phyloP scores from a whole-genome alignment of 352 stramenopile species.

The Phytophthora pisi region DNA sequence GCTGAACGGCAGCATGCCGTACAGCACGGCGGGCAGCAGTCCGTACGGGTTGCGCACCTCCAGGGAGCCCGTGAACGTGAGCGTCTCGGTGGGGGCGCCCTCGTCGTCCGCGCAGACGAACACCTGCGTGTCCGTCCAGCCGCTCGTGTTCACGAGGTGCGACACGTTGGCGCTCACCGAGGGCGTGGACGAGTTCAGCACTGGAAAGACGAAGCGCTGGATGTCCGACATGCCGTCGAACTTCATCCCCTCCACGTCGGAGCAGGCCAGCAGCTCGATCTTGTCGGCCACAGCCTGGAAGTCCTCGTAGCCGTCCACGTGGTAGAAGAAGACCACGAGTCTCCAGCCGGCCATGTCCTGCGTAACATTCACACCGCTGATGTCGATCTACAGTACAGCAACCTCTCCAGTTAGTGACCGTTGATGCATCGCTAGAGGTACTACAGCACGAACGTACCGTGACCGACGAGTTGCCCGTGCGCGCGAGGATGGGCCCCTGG shows the following conservation, averaged over 20 bases:
- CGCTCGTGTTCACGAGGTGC: slow-evolving; percentile 66
- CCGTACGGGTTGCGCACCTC: slow-evolving; percentile 87
- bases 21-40: slow-evolving; percentile 77
- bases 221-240: slow-evolving; percentile 73
- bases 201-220: slow-evolving; percentile 65
- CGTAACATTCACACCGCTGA: slow-evolving; percentile 78
- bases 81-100: slow-evolving; percentile 43
- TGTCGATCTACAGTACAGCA: slow-evolving; percentile 44
- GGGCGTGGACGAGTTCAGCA: slow-evolving; percentile 52
- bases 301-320: slow-evolving; percentile 71
- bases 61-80: slow-evolving; percentile 73
- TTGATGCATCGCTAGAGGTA: neutral
- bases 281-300: slow-evolving; percentile 70
- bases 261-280: slow-evolving; percentile 80
- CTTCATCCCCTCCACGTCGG: slow-evolving; percentile 39
- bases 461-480: slow-evolving; percentile 67
- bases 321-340: slow-evolving; percentile 85
- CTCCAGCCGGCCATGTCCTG: slow-evolving; percentile 68
- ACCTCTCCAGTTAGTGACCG: neutral
- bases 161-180: slow-evolving; percentile 49
- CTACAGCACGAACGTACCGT: slow-evolving; percentile 27
- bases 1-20: slow-evolving; percentile 88
- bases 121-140: slow-evolving; percentile 84
- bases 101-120: slow-evolving; percentile 77
- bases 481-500: slow-evolving; percentile 68